Base-by-base conservation (phyloP, 1,284 basidiomycete genomes). In the Rhodofomes roseus region DNA sequence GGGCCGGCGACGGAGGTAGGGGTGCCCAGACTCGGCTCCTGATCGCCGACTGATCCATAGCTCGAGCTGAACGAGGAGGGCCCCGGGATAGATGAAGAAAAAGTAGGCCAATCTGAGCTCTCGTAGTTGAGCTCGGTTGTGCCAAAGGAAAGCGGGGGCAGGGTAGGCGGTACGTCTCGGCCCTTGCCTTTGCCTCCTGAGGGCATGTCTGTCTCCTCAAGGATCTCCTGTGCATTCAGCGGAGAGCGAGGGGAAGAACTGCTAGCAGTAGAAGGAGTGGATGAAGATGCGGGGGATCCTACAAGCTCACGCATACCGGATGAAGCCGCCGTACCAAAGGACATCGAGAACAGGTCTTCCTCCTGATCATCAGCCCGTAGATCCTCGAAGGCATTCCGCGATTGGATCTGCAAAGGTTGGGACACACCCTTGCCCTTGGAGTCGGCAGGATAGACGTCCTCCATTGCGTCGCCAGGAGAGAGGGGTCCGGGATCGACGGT, bases 81-180 rank as follows among this genome's bases (percentile, higher is more conserved):
- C 1, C 81, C 85, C 20, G 82, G 73, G n/a, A 72, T 71, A 25
- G 77, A 70, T 1, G 74, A 60, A 22, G 66, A 68, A 25, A 66
- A 58, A 4, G 71, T 63, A 11, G 79, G 73, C 77, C 81, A 83
- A 60, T 74, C 73, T 51, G 77, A 66, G 54, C 75, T 70, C 41
- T 69, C 72, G 63, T 77, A 81, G 46, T 74, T 75, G 62, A 87
- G 77, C 54, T 76, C 75, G 37, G 85, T 75, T 40, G 81, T 76
- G 51, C 80, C 76, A 67, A 90, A 84, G 36, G 78, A 76, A 62
- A 90, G 74, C 61, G 87, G 86, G 58, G 87, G 85, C 59, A 89
- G 77, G 65, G 77, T 77, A 60, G 87, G 85, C 43, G 85, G 80
- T 34, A 72, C 70, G 62, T 87, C 87, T 67, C 73, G 82, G 60